phyloP scores from a whole-genome alignment of 768 basidiomycete species.

The Tulasnella sp. region DNA sequence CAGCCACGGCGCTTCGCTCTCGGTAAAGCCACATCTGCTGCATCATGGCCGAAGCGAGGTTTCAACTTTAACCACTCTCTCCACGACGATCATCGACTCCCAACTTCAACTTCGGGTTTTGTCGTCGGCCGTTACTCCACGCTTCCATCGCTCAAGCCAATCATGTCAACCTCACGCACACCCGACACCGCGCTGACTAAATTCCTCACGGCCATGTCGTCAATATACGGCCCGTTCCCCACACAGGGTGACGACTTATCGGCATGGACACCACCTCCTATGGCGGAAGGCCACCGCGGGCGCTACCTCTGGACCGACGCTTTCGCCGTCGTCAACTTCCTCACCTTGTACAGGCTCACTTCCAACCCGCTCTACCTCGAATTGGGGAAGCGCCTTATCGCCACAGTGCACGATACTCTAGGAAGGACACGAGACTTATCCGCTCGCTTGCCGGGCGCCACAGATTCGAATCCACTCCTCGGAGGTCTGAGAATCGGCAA shows the following conservation, averaged over 20 bases:
- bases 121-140: background rate
- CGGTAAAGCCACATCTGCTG: too few relatives aligned
- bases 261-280: slow-evolving; percentile 31
- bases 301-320: slow-evolving; percentile 38
- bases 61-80: background rate
- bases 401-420: slow-evolving; percentile 34
- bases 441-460: slow-evolving; percentile 33
- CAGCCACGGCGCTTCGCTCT: background rate
- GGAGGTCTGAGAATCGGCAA: slow-evolving; percentile 37
- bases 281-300: slow-evolving; percentile 32
- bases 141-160: background rate
- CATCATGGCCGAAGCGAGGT: background rate
- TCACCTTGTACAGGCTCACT: slow-evolving; percentile 32
- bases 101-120: background rate
- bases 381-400: slow-evolving; percentile 33
- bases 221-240: slow-evolving; percentile 30
- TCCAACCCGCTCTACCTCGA: slow-evolving; percentile 30
- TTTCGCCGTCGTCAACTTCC: slow-evolving; percentile 36
- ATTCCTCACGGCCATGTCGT: slow-evolving; percentile 30
- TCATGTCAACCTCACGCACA: background rate
- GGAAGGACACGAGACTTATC: slow-evolving; percentile 33
- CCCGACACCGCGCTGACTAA: slow-evolving; percentile 3
- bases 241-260: slow-evolving; percentile 16
- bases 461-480: slow-evolving; percentile 33
- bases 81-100: background rate